Conservation (phyloP, 805 yeast genomes). For the Wickerhamiella shivajii region DNA sequence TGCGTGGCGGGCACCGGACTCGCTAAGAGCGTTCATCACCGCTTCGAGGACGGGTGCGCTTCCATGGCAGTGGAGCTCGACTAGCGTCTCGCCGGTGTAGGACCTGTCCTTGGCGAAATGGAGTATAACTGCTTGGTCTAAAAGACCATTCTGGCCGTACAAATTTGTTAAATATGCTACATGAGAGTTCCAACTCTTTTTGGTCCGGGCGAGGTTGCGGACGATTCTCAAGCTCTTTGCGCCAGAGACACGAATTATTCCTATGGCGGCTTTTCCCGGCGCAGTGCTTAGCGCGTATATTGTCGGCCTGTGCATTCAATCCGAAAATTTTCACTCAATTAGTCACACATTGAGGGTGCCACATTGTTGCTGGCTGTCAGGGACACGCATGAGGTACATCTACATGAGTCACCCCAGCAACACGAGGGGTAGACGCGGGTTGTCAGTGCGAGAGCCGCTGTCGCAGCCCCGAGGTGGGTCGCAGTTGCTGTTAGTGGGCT, state of each 20-base stretch:
- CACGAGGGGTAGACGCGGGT: background rate
- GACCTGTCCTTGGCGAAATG: constrained; percentile 61
- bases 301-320: constrained; percentile 36
- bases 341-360: background rate
- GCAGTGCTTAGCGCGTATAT: constrained; percentile 85
- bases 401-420: background rate
- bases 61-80: constrained; percentile 89
- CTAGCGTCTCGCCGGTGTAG: constrained; percentile 82
- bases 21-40: constrained; percentile 44
- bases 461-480: background rate
- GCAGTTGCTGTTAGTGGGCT: no score
- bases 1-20: constrained; percentile 50
- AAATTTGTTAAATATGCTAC: constrained; percentile 45
- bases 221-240: constrained; percentile 24
- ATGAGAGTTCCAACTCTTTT: constrained; percentile 33
- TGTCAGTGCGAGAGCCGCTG: background rate
- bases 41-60: constrained; percentile 72
- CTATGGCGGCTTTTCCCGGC: constrained; percentile 70
- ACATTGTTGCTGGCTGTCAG: background rate
- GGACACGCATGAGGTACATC: background rate
- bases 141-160: constrained; percentile 27
- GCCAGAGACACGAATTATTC: constrained; percentile 74
- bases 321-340: background rate
- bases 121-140: constrained; percentile 67
- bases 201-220: constrained; percentile 11